Evolutionary conservation across 352 stramenopile genomes (phyloP).

Genomic region (Phytophthora foliorum): DNA sequence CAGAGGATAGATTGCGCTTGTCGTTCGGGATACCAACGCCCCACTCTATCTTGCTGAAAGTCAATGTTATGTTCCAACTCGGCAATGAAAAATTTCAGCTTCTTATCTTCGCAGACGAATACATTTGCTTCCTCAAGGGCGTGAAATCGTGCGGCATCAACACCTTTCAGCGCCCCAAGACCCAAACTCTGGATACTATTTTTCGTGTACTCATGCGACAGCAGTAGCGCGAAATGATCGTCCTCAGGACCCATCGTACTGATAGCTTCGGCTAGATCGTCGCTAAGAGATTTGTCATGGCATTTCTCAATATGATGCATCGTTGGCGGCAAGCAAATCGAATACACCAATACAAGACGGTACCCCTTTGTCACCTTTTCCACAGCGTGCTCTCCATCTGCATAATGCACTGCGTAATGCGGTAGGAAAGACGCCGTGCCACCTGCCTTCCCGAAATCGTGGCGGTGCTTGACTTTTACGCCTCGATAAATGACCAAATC

Average conservation of each 20-base stretch:
- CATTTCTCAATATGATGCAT: constrained; percentile 11
- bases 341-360: constrained; percentile 25
- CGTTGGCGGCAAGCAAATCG: constrained; percentile 23
- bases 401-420: constrained; percentile 23
- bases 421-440: background rate
- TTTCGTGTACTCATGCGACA: constrained; percentile 28
- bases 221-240: constrained; percentile 28
- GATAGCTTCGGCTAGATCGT: constrained; percentile 26
- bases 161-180: constrained; percentile 18
- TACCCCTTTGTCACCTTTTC: constrained; percentile 21
- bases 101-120: background rate
- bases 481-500: constrained; percentile 20
- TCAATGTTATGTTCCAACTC: constrained; percentile 19
- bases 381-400: constrained; percentile 19
- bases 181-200: constrained; percentile 21
- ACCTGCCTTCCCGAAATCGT: background rate
- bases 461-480: background rate
- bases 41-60: constrained; percentile 3
- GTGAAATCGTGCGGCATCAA: constrained; percentile 19
- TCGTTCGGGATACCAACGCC: background rate
- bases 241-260: constrained; percentile 46
- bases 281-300: background rate
- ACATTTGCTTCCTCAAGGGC: constrained; percentile 13
- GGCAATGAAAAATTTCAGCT: constrained; percentile 16
- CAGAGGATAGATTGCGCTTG: constrained; percentile 8